Base-by-base conservation (phyloP, 805 yeast species). In the Starmerella bombi region DNA sequence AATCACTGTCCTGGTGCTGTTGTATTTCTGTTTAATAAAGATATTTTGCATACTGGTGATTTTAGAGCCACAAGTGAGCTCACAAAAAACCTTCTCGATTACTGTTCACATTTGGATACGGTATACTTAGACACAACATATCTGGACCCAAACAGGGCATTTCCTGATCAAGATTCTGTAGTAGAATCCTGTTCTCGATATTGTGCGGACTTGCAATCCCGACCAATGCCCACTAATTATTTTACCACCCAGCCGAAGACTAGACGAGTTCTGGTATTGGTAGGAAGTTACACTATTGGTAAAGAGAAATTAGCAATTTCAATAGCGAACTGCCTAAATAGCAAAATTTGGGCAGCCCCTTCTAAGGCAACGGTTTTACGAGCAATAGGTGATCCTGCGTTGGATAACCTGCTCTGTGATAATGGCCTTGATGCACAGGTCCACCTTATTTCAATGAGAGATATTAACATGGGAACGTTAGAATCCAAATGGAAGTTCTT, bases 1-100 rank as follows among this genome's bases (percentile, higher is more conserved):
- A 88, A 91, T 51, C 98, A 91, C 60, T 91, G 98, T 59, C 98
- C 98, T 1, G 98, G 98, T 2, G 83, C 96, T 3, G 83, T 74
- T 0, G 71, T 91, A 0, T 80, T 86, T 44, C 59, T 85, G 10
- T 80, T 83, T 51, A 78, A 77, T 51, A 62, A 62, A 39, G 47
- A 47, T 44, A 48, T 49, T 14, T 60, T 91, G 25, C 98, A 91
- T 58, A 85, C 96, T 38, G 98, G 98, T 2, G 98, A 91, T 60
- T 91, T 88, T 54, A 64, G 98, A 42, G 84, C 85, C 9, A 70
- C 71, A 47, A 59, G 60, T 27, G 50, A 54, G 3, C 75, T 81
- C 59, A 58, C 79, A 14, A 45, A 52, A 3, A 18, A 35, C 1
- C 37, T 52, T 9, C 19, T 17, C n/a, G 31, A 32, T 29, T 37